These are phyloP conservation scores for Zygosaccharomyces gambellarensis DNA, from an alignment of 805 yeast genomes.

Conservation along the genomic window DNA sequence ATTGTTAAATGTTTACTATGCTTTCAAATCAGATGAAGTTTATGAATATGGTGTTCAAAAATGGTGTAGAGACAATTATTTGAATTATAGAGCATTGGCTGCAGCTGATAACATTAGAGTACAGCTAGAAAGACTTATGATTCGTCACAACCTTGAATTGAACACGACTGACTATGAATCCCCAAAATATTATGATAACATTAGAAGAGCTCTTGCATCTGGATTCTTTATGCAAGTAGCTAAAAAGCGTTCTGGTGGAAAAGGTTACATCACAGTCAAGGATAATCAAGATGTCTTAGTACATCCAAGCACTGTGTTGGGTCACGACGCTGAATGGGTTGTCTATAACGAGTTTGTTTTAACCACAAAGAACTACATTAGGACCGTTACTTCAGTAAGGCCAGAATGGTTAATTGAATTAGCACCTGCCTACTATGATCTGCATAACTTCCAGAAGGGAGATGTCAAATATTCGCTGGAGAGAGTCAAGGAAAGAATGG, in stretches of 20 bases:
- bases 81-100: slow-evolving; percentile 75
- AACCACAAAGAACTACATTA: slow-evolving; percentile 86
- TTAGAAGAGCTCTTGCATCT: slow-evolving; percentile 79
- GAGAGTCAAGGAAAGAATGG: slow-evolving; percentile 50
- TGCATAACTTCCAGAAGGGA: slow-evolving; percentile 62
- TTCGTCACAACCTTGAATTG: slow-evolving; percentile 67
- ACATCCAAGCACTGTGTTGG: slow-evolving; percentile 89
- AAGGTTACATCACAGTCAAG: slow-evolving; percentile 85
- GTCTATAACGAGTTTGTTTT: slow-evolving; percentile 92
- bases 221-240: slow-evolving; percentile 99
- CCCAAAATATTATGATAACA: slow-evolving; percentile 65
- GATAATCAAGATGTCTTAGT: slow-evolving; percentile 94
- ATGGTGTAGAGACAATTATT: slow-evolving; percentile 91
- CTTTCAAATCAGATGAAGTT: slow-evolving; percentile 73
- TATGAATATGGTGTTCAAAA: slow-evolving; percentile 56
- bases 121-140: slow-evolving; percentile 82
- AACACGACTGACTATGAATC: slow-evolving; percentile 63
- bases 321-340: slow-evolving; percentile 89
- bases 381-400: slow-evolving; percentile 86
- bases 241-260: slow-evolving; percentile 74
- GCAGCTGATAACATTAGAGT: slow-evolving; percentile 83
- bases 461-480: slow-evolving; percentile 67
- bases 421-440: slow-evolving; percentile 61
- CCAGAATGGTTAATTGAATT: slow-evolving; percentile 90
- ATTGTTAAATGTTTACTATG: slow-evolving; percentile 80